Percentiles rank a stretch among this genome's conserved stretches.
These are phyloP conservation scores for Hippophae tibetana DNA, from an alignment of 306 rosid genomes.

Conservation along the genomic window DNA sequence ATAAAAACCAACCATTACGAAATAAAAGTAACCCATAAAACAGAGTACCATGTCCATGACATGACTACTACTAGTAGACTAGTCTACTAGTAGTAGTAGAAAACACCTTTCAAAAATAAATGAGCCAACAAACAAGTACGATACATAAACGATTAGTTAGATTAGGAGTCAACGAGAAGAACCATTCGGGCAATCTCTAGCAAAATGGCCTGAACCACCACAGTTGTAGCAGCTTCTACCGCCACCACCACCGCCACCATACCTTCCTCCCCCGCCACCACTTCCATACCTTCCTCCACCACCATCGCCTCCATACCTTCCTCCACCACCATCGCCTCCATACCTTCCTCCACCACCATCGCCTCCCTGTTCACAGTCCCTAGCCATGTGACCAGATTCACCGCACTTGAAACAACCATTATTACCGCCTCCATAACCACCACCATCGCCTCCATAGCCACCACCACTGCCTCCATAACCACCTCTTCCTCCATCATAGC, in stretches of 20 bases:
- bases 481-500: constrained; percentile 7
- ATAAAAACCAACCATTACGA: no score
- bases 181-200: constrained; percentile 40
- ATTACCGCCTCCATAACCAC: constrained; percentile 2
- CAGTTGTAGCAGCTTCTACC: constrained; percentile 38
- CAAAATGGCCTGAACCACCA: constrained; percentile 50
- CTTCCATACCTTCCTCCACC: constrained; percentile 11
- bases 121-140: no score
- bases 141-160: no score
- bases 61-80: no score
- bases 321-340: constrained; percentile 25
- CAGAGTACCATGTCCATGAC: no score
- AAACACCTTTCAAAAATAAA: no score
- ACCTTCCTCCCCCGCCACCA: constrained; percentile 25
- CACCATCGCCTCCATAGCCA: no score
- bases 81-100: no score
- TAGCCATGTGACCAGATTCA: constrained; percentile 35
- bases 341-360: constrained; percentile 7
- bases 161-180: not conserved
- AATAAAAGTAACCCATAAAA: no score
- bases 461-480: no score
- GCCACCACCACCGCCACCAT: constrained; percentile 30
- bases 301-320: constrained; percentile 11
- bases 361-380: constrained; percentile 37
- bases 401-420: constrained; percentile 49